These are phyloP conservation scores for Gillenia trifoliata DNA, from an alignment of 306 rosid species.

Conservation along the genomic window DNA sequence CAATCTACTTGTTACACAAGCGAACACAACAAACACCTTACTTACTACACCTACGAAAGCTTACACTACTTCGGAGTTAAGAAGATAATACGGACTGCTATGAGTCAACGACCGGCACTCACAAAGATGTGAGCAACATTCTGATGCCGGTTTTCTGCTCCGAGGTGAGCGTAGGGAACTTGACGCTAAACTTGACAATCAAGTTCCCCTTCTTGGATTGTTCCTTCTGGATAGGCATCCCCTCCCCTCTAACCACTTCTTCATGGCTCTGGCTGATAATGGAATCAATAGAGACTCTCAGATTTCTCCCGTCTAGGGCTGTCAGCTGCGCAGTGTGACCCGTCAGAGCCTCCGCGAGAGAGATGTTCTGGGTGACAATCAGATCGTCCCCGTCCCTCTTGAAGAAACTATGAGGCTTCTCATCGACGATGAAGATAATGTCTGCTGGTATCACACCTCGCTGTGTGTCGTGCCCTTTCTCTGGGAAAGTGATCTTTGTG, in stretches of 20 bases:
- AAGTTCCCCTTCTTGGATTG: constrained; percentile 72
- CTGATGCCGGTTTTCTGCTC: constrained; percentile 71
- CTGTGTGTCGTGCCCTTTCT: constrained; percentile 66
- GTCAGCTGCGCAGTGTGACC: constrained; percentile 65
- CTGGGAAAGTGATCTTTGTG: constrained; percentile 78
- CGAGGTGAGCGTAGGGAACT: constrained; percentile 73
- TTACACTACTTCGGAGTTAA: neutral
- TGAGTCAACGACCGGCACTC: neutral
- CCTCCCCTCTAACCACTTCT: constrained; percentile 85
- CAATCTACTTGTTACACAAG: neutral
- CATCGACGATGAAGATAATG: constrained; percentile 76
- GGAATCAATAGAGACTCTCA: constrained; percentile 44
- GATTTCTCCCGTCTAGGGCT: constrained; percentile 65
- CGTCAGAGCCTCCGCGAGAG: constrained; percentile 83
- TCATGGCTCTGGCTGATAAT: constrained; percentile 56
- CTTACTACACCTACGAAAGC: neutral
- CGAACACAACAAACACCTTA: neutral
- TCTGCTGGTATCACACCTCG: constrained; percentile 75
- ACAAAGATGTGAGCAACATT: constrained; percentile 43
- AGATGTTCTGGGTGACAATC: constrained; percentile 52
- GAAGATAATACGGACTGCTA: neutral
- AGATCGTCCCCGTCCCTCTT: constrained; percentile 85
- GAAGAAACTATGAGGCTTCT: constrained; percentile 70
- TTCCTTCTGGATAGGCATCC: constrained; percentile 86
- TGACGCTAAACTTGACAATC: constrained; percentile 76